A percentile compares a stretch with the other conserved stretches of the same genome.
Evolutionary conservation across 768 basidiomycete species (phyloP).

Genomic region (Phlebiopsis gigantea): DNA sequence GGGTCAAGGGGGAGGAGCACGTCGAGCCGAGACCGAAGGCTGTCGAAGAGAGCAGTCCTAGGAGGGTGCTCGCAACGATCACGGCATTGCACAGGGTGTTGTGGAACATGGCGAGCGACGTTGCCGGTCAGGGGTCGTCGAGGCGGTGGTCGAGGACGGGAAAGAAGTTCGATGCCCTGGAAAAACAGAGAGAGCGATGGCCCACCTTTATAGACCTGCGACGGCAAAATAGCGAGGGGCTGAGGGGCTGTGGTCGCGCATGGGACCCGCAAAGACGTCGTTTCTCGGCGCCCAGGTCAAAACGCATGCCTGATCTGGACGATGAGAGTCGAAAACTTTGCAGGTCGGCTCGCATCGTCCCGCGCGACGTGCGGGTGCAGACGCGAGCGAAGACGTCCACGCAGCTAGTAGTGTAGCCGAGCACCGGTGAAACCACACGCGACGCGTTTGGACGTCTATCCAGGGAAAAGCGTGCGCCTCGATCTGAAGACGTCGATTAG

Average conservation of each 20-base stretch:
- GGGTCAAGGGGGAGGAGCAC: constrained; percentile 41
- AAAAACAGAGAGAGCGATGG: background rate
- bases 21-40: constrained; percentile 40
- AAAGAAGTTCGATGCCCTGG: constrained; percentile 1
- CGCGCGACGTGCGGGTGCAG: background rate
- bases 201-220: background rate
- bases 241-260: background rate
- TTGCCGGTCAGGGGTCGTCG: background rate
- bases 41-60: constrained; percentile 12
- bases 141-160: background rate
- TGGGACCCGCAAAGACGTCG: background rate
- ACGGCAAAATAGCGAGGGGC: background rate
- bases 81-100: constrained; percentile 8
- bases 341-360: background rate
- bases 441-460: background rate
- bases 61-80: constrained; percentile 8
- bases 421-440: background rate
- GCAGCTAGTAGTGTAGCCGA: background rate
- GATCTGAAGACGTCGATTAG: constrained; percentile 1
- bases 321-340: constrained; percentile 2
- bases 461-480: background rate
- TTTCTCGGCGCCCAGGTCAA: background rate
- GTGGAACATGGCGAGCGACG: constrained; percentile 1
- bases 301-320: constrained; percentile 4
- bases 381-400: background rate